Conservation (phyloP, 306 rosid species). For the Cucumis cinereus region DNA sequence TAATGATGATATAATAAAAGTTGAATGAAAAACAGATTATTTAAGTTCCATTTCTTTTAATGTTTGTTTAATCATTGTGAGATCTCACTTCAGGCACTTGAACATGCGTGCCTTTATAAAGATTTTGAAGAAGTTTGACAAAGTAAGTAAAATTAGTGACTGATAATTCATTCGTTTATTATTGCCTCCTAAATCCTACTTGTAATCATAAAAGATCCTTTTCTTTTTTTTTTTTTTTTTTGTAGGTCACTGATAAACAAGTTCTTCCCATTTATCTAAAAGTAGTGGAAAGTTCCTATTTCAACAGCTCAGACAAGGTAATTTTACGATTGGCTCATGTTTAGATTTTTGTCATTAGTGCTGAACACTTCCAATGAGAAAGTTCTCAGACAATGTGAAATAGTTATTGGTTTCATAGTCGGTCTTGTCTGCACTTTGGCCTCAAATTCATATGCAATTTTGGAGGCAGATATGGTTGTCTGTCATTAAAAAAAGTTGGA, state of each 20-base stretch:
- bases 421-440: constrained; percentile 33
- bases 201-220: constrained; percentile 1
- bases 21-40: not conserved
- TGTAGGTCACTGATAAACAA: constrained; percentile 78
- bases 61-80: constrained; percentile 5
- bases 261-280: constrained; percentile 81
- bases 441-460: constrained; percentile 14
- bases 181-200: not conserved
- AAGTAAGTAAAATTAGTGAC: constrained; percentile 40
- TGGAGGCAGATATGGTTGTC: constrained; percentile 45
- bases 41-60: not conserved
- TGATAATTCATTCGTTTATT: not conserved
- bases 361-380: constrained; percentile 21
- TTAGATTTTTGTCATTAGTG: constrained; percentile 35
- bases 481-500: constrained; percentile 16
- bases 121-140: constrained; percentile 94
- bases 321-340: constrained; percentile 26
- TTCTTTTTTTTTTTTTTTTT: not conserved
- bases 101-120: constrained; percentile 86
- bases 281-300: constrained; percentile 90
- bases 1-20: not conserved
- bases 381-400: constrained; percentile 47
- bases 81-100: constrained; percentile 57
- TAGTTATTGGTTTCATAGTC: constrained; percentile 44
- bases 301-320: constrained; percentile 96